Evolutionary conservation across 148 eudicot species (phyloP).

Genomic region (Linanthus parryae): DNA sequence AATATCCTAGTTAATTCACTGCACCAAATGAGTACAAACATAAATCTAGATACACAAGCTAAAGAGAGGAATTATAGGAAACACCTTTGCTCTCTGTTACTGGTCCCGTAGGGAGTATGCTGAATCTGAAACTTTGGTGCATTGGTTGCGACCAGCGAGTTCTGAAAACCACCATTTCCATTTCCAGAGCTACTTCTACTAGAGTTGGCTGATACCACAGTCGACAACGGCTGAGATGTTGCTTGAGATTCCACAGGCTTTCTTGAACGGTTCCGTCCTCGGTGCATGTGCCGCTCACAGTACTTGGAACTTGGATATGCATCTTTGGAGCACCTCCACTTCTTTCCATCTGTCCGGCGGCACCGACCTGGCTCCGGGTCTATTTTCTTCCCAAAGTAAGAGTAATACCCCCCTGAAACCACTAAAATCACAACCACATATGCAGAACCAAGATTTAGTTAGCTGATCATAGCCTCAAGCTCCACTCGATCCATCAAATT

Average conservation of each 20-base stretch:
- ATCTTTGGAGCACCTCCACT: conserved; percentile 34
- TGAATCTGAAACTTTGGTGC: conserved; percentile 34
- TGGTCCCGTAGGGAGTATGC: conserved; percentile 25
- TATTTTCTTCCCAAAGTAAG: conserved; percentile 21
- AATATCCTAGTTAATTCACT: no score
- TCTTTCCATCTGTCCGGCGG: conserved; percentile 31
- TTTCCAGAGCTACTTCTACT: conserved; percentile 25
- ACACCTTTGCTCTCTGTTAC: conserved; percentile 35
- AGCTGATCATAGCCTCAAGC: neutral
- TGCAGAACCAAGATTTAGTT: neutral
- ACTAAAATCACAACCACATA: neutral
- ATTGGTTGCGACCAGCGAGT: conserved; percentile 22
- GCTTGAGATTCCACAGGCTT: conserved; percentile 33
- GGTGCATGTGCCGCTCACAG: conserved; percentile 37
- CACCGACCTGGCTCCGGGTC: conserved; percentile 33
- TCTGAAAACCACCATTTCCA: conserved; percentile 20
- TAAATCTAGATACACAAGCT: no score
- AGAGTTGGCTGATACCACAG: conserved; percentile 26
- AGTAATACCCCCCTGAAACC: conserved; percentile 26
- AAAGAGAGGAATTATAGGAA: conserved; percentile 3
- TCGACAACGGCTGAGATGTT: conserved; percentile 24
- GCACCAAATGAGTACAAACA: no score
- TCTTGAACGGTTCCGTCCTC: conserved; percentile 35
- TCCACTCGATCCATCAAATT: neutral
- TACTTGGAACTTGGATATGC: conserved; percentile 27